These are phyloP conservation scores for Neurospora sp. DNA, from an alignment of 2,329 filamentous ascomycete genomes.

Conservation along the genomic window DNA sequence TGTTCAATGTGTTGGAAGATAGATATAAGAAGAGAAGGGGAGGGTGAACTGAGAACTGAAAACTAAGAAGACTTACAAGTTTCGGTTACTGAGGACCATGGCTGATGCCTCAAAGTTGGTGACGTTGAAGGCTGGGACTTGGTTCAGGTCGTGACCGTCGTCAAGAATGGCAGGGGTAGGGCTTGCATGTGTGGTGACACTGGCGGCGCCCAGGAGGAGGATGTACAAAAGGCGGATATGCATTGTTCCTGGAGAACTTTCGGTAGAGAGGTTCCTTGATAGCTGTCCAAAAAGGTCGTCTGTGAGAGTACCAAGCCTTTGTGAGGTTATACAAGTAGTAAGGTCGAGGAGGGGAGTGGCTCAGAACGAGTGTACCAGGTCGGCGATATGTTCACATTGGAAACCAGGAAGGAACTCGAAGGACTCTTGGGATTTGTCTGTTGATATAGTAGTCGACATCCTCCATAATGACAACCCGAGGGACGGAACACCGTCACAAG, in stretches of 20 bases:
- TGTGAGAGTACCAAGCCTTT: background rate
- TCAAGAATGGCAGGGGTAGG: background rate
- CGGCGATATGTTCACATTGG: background rate
- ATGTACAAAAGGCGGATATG: background rate
- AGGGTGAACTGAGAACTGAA: background rate
- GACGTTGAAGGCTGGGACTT: constrained; percentile 10
- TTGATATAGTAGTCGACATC: background rate
- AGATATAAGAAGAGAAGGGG: background rate
- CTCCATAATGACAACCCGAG: background rate
- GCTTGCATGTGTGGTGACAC: background rate
- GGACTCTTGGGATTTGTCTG: background rate
- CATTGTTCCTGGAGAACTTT: background rate
- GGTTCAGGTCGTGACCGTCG: background rate
- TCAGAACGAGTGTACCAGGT: background rate
- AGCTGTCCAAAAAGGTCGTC: background rate
- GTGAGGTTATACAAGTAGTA: background rate
- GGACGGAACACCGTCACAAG: background rate
- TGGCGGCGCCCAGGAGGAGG: background rate
- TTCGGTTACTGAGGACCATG: constrained; percentile 12
- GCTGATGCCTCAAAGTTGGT: constrained; percentile 11
- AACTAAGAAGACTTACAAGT: constrained; percentile 4
- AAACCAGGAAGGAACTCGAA: background rate
- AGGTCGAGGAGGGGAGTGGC: background rate
- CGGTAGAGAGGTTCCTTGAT: background rate
- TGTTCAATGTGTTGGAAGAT: background rate